These are phyloP conservation scores for Lyophyllum decastes DNA, from an alignment of 768 basidiomycete species.

Conservation along the genomic window DNA sequence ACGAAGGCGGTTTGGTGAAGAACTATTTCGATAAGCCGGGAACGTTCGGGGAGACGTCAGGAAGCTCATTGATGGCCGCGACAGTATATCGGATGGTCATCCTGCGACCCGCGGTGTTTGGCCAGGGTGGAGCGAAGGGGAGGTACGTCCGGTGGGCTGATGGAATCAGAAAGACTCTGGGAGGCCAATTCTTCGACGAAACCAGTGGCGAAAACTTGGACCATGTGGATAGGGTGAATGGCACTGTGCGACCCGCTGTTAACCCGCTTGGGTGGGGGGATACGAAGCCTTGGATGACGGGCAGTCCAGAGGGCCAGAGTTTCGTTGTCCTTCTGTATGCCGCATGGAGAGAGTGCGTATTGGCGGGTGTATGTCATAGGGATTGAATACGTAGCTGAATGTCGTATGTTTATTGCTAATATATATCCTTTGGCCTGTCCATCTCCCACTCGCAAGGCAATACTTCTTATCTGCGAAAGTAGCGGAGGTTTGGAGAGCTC, in stretches of 20 bases:
- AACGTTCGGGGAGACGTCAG: conserved; percentile 24
- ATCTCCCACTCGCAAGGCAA: too few species aligned
- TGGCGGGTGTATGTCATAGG: background rate
- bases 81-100: conserved; percentile 34
- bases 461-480: too few species aligned
- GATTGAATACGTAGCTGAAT: background rate
- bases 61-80: conserved; percentile 20
- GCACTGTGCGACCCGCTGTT: conserved; percentile 35
- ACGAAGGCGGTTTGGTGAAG: conserved; percentile 14
- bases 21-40: conserved; percentile 21
- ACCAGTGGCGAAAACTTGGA: conserved; percentile 13
- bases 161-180: conserved; percentile 26
- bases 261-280: conserved; percentile 38
- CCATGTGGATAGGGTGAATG: conserved; percentile 28
- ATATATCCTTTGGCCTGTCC: background rate
- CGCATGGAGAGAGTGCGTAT: conserved; percentile 40
- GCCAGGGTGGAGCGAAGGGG: background rate
- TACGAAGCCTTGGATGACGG: conserved; percentile 30
- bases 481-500: too few species aligned
- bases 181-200: conserved; percentile 12
- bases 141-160: conserved; percentile 40
- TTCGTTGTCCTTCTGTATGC: conserved; percentile 39
- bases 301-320: conserved; percentile 39
- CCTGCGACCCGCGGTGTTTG: conserved; percentile 30
- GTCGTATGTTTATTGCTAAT: background rate